Base-by-base conservation (phyloP, 2,329 filamentous ascomycete genomes). In the Sclerotiophoma versabilis region DNA sequence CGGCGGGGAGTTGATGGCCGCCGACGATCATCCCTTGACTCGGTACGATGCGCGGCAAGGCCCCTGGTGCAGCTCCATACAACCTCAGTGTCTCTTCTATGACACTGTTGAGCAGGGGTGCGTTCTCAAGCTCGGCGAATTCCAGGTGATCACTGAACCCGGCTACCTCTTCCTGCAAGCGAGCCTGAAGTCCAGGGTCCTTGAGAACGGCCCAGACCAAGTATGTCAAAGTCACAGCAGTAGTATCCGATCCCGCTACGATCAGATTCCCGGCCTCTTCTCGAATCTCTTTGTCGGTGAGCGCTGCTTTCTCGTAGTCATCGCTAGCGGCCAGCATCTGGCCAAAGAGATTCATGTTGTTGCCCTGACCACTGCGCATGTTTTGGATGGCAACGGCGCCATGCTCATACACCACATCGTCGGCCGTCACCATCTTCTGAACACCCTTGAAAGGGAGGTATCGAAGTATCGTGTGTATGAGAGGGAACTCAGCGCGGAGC, bases 21-120 rank as follows among this genome's bases (percentile, higher is more conserved):
- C 60, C 60, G 5, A 78, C 57, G 1, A 46, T 65, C n/a, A 59
- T 60, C 8, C 75, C 75, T 22, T 69, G 68, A 14, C 60, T 48
- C 2, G 76, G 75, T 3, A 73, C 69, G 6, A 69, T 62, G 19
- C 76, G 67, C 19, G 75, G 75, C 6, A 77, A 58, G 33, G 64
- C 68, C 15, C 65, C 66, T 3, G 74, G 73, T 5, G 71, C 74
- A 32, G 73, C 69, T 39, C 70, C 67, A 46, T 75, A 74, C 10
- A 77, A 51, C 1, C 76, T 70, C 15, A 76, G 54, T 2, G 75
- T 75, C 46, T 79, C 76, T 22, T 75, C 62, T 27, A 79, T 72
- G 2, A 75, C 70, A 5, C 69, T 68, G 46, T 76, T 71, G 12
- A 77, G 57, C 2, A 74, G 11, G 1, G 74, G 69, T 2, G 71